Evolutionary conservation across 768 basidiomycete genomes (phyloP).

Genomic region (Termitomyces sp.): DNA sequence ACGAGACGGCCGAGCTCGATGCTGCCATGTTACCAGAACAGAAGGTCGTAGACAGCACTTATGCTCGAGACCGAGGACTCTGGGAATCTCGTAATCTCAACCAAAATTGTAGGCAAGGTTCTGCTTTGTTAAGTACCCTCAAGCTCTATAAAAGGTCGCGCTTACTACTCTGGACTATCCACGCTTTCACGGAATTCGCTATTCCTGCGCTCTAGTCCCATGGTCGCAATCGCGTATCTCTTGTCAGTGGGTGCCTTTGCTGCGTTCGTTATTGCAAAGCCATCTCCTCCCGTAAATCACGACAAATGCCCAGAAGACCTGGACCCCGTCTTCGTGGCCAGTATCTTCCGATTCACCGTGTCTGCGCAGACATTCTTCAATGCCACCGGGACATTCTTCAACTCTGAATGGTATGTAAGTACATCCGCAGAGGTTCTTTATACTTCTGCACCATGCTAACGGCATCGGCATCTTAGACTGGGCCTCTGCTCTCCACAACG

Average conservation of each 20-base stretch:
- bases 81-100: background rate
- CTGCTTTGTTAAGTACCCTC: background rate
- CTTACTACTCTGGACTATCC: background rate
- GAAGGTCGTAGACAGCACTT: too few relatives aligned
- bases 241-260: background rate
- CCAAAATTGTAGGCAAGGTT: background rate
- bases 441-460: background rate
- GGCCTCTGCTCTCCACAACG: background rate
- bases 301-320: background rate
- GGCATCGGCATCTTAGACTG: background rate
- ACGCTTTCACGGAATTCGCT: background rate
- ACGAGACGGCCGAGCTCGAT: too few relatives aligned
- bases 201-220: background rate
- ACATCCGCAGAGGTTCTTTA: background rate
- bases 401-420: conserved; percentile 1
- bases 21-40: too few relatives aligned
- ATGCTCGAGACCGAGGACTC: background rate
- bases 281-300: background rate
- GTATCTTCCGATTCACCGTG: background rate
- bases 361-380: background rate
- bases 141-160: background rate
- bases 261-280: background rate
- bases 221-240: background rate
- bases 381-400: background rate
- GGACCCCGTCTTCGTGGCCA: background rate